phyloP scores from a whole-genome alignment of 768 basidiomycete species.

The Tylopilus rubrobrunneus region DNA sequence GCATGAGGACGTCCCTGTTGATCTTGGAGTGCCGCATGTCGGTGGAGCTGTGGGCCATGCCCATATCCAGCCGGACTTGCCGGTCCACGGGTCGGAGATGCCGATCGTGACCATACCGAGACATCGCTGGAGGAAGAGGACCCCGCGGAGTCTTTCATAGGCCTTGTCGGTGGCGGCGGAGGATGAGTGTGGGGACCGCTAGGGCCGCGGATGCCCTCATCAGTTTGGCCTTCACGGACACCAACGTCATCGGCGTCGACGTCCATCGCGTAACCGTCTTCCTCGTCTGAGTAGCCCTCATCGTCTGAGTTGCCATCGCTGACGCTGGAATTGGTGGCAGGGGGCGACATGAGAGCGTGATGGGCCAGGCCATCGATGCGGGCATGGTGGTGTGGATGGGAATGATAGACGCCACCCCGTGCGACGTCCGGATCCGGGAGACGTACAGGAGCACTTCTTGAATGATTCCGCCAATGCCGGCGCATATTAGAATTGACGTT shows the following conservation, averaged over 20 bases:
- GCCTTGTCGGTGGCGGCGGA: constrained; percentile 2
- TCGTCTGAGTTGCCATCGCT: constrained; percentile 30
- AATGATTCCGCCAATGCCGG: constrained; percentile 71
- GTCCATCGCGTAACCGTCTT: constrained; percentile 24
- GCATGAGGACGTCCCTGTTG: constrained; percentile 11
- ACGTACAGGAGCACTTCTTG: constrained; percentile 22
- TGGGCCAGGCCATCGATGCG: constrained; percentile 9
- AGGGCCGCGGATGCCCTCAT: constrained; percentile 14
- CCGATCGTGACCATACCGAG: constrained; percentile 26
- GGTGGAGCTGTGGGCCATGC: constrained; percentile 14
- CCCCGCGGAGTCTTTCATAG: constrained; percentile 16
- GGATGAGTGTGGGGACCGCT: background rate
- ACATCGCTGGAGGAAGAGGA: constrained; percentile 24
- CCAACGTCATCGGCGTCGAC: constrained; percentile 16
- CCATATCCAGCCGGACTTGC: constrained; percentile 7
- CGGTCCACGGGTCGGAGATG: constrained; percentile 21
- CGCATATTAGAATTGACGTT: constrained; percentile 87
- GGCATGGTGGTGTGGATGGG: constrained; percentile 9
- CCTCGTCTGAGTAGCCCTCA: constrained; percentile 25
- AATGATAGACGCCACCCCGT: constrained; percentile 10
- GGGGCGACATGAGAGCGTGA: constrained; percentile 26
- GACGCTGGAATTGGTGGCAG: constrained; percentile 27
- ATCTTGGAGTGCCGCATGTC: constrained; percentile 14
- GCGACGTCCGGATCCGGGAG: constrained; percentile 20
- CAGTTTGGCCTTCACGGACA: background rate